Evolutionary conservation across 495 filamentous ascomycete species (phyloP).

Genomic region (Aspergillus nidulans): DNA sequence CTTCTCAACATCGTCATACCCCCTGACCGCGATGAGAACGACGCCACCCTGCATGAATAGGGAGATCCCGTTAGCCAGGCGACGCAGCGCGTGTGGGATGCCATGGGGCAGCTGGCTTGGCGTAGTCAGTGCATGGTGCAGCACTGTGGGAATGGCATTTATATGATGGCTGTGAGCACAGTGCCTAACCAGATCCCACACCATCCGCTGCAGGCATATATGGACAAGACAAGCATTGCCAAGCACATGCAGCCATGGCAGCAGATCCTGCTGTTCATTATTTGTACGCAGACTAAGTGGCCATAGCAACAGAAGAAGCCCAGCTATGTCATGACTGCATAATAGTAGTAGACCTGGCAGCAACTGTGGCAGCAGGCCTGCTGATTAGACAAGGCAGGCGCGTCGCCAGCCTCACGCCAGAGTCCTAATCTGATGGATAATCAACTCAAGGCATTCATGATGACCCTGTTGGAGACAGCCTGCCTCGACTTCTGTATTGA

Average conservation of each 20-base stretch:
- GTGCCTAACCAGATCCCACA: conserved; percentile 1
- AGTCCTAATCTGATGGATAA: no score
- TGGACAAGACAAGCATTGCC: conserved; percentile 4
- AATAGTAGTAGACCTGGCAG: not conserved
- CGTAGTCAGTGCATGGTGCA: conserved; percentile 8
- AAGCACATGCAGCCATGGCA: conserved; percentile 13
- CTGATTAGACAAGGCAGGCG: no score
- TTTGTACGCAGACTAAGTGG: conserved; percentile 1
- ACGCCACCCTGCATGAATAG: no score
- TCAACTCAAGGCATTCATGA: no score
- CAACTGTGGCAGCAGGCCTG: not conserved
- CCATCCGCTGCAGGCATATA: conserved; percentile 9
- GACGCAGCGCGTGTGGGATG: not conserved
- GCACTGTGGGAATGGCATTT: not conserved
- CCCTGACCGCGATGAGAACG: no score
- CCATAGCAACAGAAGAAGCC: not conserved
- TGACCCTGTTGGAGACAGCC: no score
- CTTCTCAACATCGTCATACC: not conserved
- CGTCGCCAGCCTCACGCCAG: no score
- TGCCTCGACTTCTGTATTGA: no score
- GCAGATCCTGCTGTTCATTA: conserved; percentile 16
- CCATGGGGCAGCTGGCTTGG: conserved; percentile 5
- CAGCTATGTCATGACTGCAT: not conserved
- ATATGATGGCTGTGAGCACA: not conserved
- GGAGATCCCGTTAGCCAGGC: not conserved